Evolutionary conservation across 2,329 filamentous ascomycete genomes (phyloP).

Genomic region (Botryotinia narcissicola): DNA sequence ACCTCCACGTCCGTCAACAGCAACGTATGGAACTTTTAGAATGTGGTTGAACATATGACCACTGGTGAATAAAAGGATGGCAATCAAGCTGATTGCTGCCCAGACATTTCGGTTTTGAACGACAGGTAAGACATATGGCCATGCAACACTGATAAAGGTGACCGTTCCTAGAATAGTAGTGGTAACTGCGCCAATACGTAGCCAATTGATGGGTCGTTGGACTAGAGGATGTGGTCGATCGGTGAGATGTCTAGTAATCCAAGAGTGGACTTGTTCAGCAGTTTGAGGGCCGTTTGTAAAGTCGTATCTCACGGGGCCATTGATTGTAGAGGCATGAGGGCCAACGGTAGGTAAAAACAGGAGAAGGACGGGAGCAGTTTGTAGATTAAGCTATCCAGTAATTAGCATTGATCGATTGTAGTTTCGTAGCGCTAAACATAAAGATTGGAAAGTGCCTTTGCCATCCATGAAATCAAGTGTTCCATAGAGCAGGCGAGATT

Average conservation of each 20-base stretch:
- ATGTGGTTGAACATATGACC: conserved; percentile 99
- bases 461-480: conserved; percentile 88
- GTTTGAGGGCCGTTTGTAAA: conserved; percentile 71
- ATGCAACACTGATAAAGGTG: conserved; percentile 68
- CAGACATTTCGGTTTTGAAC: conserved; percentile 90
- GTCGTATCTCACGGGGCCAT: conserved; percentile 75
- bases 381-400: conserved; percentile 71
- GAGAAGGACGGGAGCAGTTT: conserved; percentile 89
- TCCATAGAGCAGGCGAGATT: conserved; percentile 73
- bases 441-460: conserved; percentile 80
- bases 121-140: conserved; percentile 76
- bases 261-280: conserved; percentile 75
- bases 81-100: conserved; percentile 85
- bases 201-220: conserved; percentile 82
- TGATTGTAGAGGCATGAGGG: conserved; percentile 68
- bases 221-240: conserved; percentile 74
- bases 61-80: conserved; percentile 87
- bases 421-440: conserved; percentile 43
- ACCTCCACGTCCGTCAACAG: conserved; percentile 78
- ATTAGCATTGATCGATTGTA: conserved; percentile 19
- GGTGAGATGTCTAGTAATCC: conserved; percentile 77
- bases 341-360: conserved; percentile 84
- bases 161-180: conserved; percentile 67
- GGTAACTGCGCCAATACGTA: conserved; percentile 65
- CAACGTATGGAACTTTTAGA: conserved; percentile 89